Base-by-base conservation (phyloP, 352 stramenopile species). In the Globisporangium paddicum region DNA sequence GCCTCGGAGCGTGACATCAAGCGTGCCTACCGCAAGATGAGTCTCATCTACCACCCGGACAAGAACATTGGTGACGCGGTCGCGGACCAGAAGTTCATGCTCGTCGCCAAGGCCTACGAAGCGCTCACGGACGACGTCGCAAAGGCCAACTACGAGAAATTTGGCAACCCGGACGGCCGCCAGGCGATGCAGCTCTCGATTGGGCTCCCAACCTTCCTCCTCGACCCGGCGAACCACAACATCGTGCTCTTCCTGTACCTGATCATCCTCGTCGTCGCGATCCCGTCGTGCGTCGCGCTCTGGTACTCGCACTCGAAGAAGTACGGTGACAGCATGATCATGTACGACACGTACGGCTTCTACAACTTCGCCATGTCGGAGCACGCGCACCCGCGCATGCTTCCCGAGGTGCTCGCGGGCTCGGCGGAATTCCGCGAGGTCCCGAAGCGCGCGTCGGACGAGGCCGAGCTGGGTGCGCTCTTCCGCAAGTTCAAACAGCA, bases 321-420 rank as follows among this genome's bases (percentile, higher is more conserved):
- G 67, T 99, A 98, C 69, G 97, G 97, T 30, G 97, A 99, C 80
- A 98, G 97, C 69, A 98, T 99, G 83, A 97, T 99, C 74, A 98
- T 99, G 95, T 99, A 99, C 81, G 96, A 99, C 76, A 98, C 97
- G 55, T 99, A 99, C 73, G 93, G 92, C 34, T 98, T 98, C 76
- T 99, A 97, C 81, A 98, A 99, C 79, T 95, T 98, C 63, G 87
- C 96, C 45, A 89, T 99, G 64, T 97, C 89, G 61, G 93, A 98
- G 69, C 78, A 98, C 72, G 96, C 93, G 45, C 77, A 97, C 53
- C 79, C 97, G 41, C 97, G 97, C 68, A 92, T 93, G 70, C 75
- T 99, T 55, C 96, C 97, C 0, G 97, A 99, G 83, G 90, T 97
- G 38, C 66, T 97, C 32, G 90, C 90, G 6, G 88, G 90, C 42